Evolutionary conservation across 2,329 filamentous ascomycete genomes (phyloP), one percentile per base, ranked within the genome.

Genomic region (Arthroderma sp.): DNA sequence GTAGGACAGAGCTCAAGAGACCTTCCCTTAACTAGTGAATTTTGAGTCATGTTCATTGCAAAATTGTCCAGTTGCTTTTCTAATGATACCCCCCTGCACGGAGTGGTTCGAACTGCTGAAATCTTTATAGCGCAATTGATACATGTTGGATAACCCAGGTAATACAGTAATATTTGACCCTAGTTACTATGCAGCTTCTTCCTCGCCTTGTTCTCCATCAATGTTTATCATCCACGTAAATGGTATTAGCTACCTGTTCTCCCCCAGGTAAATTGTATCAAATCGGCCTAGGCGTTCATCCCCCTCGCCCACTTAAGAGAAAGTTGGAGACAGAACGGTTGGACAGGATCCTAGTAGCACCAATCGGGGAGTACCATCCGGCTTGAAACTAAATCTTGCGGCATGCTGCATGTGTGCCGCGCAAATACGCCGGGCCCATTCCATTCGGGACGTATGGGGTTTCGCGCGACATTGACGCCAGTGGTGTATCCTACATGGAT

Each of bases 1-100:
- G 61, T 65, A 51, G 66, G 65, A 7, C 59, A 61, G 19, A 67
- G 65, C 58, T 66, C 66, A n/a, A 60, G 64, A 43, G 62, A 66
- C 55, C 53, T 67, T 38, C 61, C 58, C 6, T 56, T 66, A 15
- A 56, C 63, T 19, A 55, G 43, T 5, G 56, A 58, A 35, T 62
- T 60, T 54, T 63, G 53, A 59, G 28, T 33, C 5, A 2, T 7
- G 7, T 31, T 31, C 7, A 7, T 31, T 3, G 9, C 9, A n/a
- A 38, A 38, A 4, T 38, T 4, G 35, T 9, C 13, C 35, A 13
- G 35, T n/a, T n/a, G 35, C 9, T 13, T 38, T 38, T 5, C 4
- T 13, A 13, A 38, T 38, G 35, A 38, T 38, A 38, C 35, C 35
- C 35, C 28, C 28, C n/a, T n/a, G n/a, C n/a, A n/a, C n/a, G n/a